These are phyloP conservation scores for Juglanconis oblonga DNA, from an alignment of 2,329 filamentous ascomycete genomes.

Conservation along the genomic window DNA sequence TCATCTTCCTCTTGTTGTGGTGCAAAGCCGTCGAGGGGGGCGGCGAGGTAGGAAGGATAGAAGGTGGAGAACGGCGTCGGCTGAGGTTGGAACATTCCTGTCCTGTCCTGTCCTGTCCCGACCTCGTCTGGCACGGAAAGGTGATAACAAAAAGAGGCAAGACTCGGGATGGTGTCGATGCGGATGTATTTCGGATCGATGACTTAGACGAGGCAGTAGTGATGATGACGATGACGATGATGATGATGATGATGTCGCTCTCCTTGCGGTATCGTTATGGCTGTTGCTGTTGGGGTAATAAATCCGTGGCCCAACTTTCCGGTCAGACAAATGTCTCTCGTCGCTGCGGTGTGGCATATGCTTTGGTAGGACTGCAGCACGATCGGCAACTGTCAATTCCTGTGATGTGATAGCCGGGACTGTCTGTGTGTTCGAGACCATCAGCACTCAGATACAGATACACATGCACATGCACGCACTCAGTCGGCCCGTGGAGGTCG, in stretches of 20 bases:
- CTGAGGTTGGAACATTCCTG: slow-evolving; percentile 55
- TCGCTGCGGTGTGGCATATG: not conserved
- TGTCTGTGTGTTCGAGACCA: not conserved
- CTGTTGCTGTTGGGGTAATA: not conserved
- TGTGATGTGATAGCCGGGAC: not conserved
- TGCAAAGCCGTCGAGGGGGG: slow-evolving; percentile 23
- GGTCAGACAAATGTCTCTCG: slow-evolving; percentile 6
- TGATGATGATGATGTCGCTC: not conserved
- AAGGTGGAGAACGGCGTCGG: slow-evolving; percentile 45
- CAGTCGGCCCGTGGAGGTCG: not conserved
- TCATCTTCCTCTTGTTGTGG: slow-evolving; percentile 33
- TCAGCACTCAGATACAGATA: slow-evolving; percentile 4
- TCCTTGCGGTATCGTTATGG: not conserved
- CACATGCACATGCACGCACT: not conserved
- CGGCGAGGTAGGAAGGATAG: not conserved
- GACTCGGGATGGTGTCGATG: not conserved
- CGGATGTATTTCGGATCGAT: not conserved
- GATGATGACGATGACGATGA: not conserved
- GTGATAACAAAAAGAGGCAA: not conserved
- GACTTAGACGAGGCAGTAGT: not conserved
- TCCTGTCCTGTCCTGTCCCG: not conserved
- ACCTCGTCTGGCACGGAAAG: not conserved
- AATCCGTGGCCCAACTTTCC: not conserved
- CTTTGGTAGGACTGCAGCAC: not conserved
- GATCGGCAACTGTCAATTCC: slow-evolving; percentile 5